Evolutionary conservation across 192 early-diverging fungal genomes (phyloP).

Genomic region (Helicostylum pulchrum): DNA sequence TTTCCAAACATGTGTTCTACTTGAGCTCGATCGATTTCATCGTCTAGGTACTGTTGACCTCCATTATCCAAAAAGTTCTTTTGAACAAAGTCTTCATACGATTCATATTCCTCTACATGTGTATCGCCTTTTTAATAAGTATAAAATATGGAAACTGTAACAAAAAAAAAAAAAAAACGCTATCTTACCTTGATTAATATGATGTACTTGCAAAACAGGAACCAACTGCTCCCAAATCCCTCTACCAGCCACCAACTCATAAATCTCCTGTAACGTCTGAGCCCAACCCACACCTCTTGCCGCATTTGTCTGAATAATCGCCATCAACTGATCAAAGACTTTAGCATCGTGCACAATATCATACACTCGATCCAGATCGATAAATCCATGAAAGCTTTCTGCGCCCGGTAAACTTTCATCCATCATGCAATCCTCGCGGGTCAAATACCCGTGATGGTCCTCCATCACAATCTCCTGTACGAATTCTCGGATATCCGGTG

Average conservation of each 20-base stretch:
- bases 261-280: background rate
- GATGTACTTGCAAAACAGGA: conserved; percentile 4
- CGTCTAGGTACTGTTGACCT: conserved; percentile 27
- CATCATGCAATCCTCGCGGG: background rate
- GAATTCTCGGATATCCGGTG: background rate
- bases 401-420: too few relatives aligned
- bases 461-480: background rate
- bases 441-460: conserved; percentile 1
- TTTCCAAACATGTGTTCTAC: conserved; percentile 28
- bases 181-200: background rate
- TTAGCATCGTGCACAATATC: background rate
- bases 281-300: background rate
- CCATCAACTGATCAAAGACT: conserved; percentile 14
- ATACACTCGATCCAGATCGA: conserved; percentile 8
- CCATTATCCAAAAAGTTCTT: conserved; percentile 28
- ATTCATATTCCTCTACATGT: conserved; percentile 18
- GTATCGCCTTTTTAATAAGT: background rate
- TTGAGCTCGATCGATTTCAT: conserved; percentile 29
- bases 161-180: too few relatives aligned
- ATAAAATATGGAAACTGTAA: background rate
- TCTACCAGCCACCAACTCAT: background rate
- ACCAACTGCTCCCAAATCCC: background rate
- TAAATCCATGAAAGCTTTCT: background rate
- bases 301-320: conserved; percentile 9
- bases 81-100: conserved; percentile 34